A percentile compares a stretch with the other conserved stretches of the same genome.
These are phyloP conservation scores for Venturia oleaginea DNA, from an alignment of 2,329 filamentous ascomycete genomes.

Conservation along the genomic window DNA sequence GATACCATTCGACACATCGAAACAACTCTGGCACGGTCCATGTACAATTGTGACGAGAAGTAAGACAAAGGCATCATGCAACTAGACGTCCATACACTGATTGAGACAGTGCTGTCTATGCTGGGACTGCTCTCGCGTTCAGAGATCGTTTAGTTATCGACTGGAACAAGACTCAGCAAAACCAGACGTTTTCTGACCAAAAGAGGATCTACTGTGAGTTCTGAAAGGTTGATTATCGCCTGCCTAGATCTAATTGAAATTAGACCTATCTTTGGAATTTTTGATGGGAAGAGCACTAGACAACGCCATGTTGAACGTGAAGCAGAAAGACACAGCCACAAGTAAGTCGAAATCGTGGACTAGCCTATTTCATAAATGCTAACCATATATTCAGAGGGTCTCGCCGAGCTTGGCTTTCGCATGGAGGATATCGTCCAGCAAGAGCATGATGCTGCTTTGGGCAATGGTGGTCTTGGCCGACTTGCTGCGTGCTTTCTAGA, in stretches of 20 bases:
- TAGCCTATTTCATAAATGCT: slow-evolving; percentile 16
- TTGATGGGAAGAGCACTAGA: slow-evolving; percentile 93
- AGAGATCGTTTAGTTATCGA: slow-evolving; percentile 86
- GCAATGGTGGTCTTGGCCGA: slow-evolving; percentile 90
- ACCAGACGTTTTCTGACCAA: slow-evolving; percentile 79
- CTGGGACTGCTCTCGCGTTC: slow-evolving; percentile 83
- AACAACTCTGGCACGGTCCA: slow-evolving; percentile 86
- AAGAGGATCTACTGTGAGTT: slow-evolving; percentile 82
- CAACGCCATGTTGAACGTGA: slow-evolving; percentile 97
- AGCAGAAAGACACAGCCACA: slow-evolving; percentile 74
- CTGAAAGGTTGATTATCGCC: neutral
- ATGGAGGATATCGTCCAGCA: slow-evolving; percentile 93
- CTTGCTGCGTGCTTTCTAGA: slow-evolving; percentile 96
- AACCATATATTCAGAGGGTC: slow-evolving; percentile 52
- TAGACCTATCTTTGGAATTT: slow-evolving; percentile 89
- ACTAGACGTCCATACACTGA: slow-evolving; percentile 12
- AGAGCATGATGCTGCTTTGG: slow-evolving; percentile 91
- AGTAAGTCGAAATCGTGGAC: slow-evolving; percentile 45
- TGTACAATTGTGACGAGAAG: slow-evolving; percentile 95
- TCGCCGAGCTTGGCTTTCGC: slow-evolving; percentile 84
- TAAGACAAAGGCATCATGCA: slow-evolving; percentile 23
- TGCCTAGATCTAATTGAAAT: slow-evolving; percentile 4
- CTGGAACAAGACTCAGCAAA: slow-evolving; percentile 98
- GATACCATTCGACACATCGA: slow-evolving; percentile 92
- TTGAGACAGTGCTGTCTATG: slow-evolving; percentile 63